Evolutionary conservation across 1,284 basidiomycete genomes (phyloP), one percentile per base, ranked within the genome.

Genomic region (Ceratobasidium sp.): DNA sequence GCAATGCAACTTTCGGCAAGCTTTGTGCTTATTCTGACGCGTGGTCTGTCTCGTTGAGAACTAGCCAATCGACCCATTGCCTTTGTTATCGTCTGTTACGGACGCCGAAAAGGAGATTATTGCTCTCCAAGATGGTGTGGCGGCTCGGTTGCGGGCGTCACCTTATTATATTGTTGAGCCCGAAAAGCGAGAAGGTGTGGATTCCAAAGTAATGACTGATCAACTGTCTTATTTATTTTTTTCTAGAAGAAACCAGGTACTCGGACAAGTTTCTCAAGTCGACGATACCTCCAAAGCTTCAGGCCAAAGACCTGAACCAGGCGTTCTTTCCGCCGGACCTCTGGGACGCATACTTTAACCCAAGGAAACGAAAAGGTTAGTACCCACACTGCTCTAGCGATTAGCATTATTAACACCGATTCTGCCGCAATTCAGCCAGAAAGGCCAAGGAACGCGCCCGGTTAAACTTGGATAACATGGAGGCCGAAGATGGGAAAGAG

Each of bases 251-350:
- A 7, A 85, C 88, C 38, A 84, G 89, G 51, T 93, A 92, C 78
- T 92, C 90, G 25, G 92, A 93, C 80, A 91, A 90, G 79, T 92
- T 92, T 58, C 64, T 69, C 78, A 85, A 87, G 7, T 86, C 88
- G 2, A 87, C 87, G 18, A 79, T 81, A 12, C 78, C 83, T 4
- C 83, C 85, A 14, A 83, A 84, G 62, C 81, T 93, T 71, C 90
- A 88, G 78, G 83, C 86, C 70, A 87, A 85, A 76, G 87, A 91
- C 53, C 80, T 93, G 2, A 86, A 92, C 75, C 83, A 85, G 73
- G 85, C 88, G 0, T 92, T 91, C 82, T 93, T 93, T 77, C 91
- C 92, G 12, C 79, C 83, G n/a, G 87, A 87, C 49, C 84, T 93
- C 30, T 88, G 91, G 72, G 90, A 92, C 56, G 84, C 83, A 14